Percentiles rank a stretch among this genome's conserved stretches.
Conservation (phyloP, 2,329 filamentous ascomycete species). For the Epichloe aotearoae region DNA sequence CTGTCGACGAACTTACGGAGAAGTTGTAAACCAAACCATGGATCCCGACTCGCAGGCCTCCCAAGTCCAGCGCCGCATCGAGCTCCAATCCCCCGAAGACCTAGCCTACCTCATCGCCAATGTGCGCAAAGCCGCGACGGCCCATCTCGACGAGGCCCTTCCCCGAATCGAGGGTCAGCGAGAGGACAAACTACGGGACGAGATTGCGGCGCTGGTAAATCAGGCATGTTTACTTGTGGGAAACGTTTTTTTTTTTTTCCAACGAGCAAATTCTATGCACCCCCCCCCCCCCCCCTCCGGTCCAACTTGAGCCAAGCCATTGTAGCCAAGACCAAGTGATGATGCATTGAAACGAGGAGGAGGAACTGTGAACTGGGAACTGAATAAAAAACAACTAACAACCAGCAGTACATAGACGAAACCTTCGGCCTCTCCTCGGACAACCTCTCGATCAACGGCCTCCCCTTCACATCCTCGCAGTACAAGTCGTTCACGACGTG, state of each 20-base stretch:
- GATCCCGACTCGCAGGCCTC: slow-evolving; percentile 21
- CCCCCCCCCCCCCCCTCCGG: too few relatives aligned
- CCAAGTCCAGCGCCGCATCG: slow-evolving; percentile 55
- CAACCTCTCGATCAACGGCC: slow-evolving; percentile 51
- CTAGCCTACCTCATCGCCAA: slow-evolving; percentile 57
- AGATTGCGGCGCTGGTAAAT: slow-evolving; percentile 46
- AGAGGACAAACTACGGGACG: slow-evolving; percentile 43
- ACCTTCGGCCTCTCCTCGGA: slow-evolving; percentile 46
- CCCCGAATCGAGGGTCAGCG: slow-evolving; percentile 43
- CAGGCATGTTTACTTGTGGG: slow-evolving; percentile 27
- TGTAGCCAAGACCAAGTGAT: too few relatives aligned
- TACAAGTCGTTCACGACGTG: slow-evolving; percentile 21
- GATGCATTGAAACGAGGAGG: neutral
- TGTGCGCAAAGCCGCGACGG: slow-evolving; percentile 52
- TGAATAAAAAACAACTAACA: neutral
- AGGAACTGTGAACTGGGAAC: too few relatives aligned
- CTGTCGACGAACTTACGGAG: neutral
- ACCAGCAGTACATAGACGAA: slow-evolving; percentile 42
- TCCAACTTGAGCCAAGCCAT: too few relatives aligned
- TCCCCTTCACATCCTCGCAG: slow-evolving; percentile 29
- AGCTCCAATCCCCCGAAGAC: slow-evolving; percentile 66
- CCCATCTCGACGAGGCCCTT: slow-evolving; percentile 54
- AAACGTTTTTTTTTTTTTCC: neutral
- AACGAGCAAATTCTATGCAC: too few relatives aligned
- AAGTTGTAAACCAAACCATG: slow-evolving; percentile 12